These are phyloP conservation scores for Lentinula aciculospora DNA, from an alignment of 768 basidiomycete species.

Conservation along the genomic window DNA sequence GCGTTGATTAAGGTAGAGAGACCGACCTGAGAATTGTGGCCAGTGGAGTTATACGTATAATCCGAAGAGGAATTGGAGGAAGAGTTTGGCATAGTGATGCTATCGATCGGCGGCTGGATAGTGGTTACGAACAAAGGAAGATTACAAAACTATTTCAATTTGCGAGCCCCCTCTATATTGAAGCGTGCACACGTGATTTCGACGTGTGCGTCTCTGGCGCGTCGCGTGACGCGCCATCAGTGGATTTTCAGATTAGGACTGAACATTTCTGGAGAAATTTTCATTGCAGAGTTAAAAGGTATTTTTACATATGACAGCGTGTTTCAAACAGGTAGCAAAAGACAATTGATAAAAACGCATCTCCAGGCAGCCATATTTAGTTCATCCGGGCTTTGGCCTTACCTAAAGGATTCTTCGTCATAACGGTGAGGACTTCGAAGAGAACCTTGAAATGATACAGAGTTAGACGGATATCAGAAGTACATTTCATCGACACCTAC, in stretches of 20 bases:
- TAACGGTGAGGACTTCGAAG: slow-evolving; percentile 71
- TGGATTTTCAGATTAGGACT: no score
- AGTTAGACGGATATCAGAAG: neutral
- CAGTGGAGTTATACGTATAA: neutral
- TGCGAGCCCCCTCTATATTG: neutral
- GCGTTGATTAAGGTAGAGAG: neutral
- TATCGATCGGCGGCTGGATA: neutral
- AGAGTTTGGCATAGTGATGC: neutral
- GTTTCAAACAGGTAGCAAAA: no score
- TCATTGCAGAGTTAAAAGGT: no score
- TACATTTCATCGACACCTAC: neutral
- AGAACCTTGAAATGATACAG: slow-evolving; percentile 48
- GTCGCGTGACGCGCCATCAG: neutral
- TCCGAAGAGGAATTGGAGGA: neutral
- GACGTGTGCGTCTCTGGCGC: neutral
- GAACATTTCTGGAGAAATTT: no score
- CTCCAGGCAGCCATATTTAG: neutral
- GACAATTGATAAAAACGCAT: neutral
- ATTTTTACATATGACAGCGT: no score
- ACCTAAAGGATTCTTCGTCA: slow-evolving; percentile 76
- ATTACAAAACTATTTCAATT: no score
- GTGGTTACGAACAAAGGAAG: neutral
- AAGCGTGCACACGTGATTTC: neutral
- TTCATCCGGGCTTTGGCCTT: slow-evolving; percentile 27
- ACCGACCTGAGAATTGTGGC: neutral